A percentile compares a stretch with the other conserved stretches of the same genome.
Conservation (phyloP, 1,284 basidiomycete species). For the Phylloporus gajari region DNA sequence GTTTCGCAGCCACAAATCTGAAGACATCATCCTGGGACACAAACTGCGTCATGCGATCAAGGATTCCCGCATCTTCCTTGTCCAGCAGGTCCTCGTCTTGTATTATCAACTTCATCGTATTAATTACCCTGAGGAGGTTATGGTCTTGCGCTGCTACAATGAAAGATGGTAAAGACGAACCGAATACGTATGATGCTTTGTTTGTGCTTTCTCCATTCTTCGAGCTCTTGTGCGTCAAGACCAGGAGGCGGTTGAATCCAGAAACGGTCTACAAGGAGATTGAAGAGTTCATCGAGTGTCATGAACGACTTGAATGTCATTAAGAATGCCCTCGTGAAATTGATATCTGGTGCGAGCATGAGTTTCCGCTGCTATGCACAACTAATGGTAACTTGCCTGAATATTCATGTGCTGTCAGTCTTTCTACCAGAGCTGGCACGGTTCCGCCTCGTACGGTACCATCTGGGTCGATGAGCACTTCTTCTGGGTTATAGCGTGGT, state of each 20-base stretch:
- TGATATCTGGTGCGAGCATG: constrained; percentile 56
- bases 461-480: constrained; percentile 75
- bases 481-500: constrained; percentile 69
- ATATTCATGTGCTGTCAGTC: constrained; percentile 76
- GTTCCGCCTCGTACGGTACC: constrained; percentile 78
- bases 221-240: constrained; percentile 62
- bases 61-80: constrained; percentile 63
- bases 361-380: background rate
- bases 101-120: constrained; percentile 68
- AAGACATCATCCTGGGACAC: constrained; percentile 57
- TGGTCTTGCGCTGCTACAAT: background rate
- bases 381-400: constrained; percentile 52
- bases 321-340: constrained; percentile 81
- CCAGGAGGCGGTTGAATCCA: constrained; percentile 68
- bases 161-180: constrained; percentile 45
- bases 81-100: constrained; percentile 67
- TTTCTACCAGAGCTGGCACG: constrained; percentile 72
- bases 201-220: constrained; percentile 77
- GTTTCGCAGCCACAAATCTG: constrained; percentile 60
- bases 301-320: constrained; percentile 87
- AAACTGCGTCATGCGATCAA: constrained; percentile 68
- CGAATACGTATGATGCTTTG: constrained; percentile 76
- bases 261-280: constrained; percentile 74
- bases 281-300: constrained; percentile 71
- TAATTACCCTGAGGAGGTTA: constrained; percentile 58